Conservation (phyloP, 495 filamentous ascomycete genomes). For the Xylaria flabelliformis region DNA sequence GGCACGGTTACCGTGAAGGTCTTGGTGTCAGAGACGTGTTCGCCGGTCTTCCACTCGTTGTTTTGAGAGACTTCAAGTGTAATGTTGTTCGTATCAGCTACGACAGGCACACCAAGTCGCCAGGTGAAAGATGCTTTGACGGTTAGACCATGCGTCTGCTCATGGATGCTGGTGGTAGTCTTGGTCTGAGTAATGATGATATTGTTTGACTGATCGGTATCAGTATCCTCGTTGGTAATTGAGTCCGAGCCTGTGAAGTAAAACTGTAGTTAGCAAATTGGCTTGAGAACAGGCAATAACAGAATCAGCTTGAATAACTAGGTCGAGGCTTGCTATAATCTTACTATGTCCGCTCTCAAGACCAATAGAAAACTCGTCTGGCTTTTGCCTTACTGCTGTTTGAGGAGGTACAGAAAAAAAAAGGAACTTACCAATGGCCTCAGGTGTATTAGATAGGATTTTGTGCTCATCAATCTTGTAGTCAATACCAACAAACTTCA, state of each 20-base stretch:
- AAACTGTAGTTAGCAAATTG: background rate
- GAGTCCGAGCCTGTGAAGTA: background rate
- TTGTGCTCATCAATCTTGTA: background rate
- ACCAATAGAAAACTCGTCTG: background rate
- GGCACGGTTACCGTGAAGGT: conserved; percentile 1
- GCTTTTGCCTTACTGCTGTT: background rate
- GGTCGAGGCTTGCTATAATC: background rate
- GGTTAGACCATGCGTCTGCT: background rate
- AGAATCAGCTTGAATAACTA: background rate
- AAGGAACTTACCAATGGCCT: background rate
- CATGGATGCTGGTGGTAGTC: background rate
- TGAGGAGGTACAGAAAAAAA: background rate
- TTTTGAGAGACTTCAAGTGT: background rate
- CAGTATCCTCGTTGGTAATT: background rate
- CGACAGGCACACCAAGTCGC: background rate
- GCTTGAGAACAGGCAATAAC: background rate
- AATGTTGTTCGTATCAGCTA: background rate
- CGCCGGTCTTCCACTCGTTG: background rate
- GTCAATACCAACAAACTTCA: background rate
- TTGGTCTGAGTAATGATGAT: conserved; percentile 4
- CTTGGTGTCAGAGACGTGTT: background rate
- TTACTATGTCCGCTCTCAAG: background rate
- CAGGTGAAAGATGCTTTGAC: conserved; percentile 2
- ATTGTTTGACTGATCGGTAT: background rate
- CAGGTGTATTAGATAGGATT: background rate